Base-by-base conservation (phyloP, 2,329 filamentous ascomycete genomes). In the Cryphonectria japonica region DNA sequence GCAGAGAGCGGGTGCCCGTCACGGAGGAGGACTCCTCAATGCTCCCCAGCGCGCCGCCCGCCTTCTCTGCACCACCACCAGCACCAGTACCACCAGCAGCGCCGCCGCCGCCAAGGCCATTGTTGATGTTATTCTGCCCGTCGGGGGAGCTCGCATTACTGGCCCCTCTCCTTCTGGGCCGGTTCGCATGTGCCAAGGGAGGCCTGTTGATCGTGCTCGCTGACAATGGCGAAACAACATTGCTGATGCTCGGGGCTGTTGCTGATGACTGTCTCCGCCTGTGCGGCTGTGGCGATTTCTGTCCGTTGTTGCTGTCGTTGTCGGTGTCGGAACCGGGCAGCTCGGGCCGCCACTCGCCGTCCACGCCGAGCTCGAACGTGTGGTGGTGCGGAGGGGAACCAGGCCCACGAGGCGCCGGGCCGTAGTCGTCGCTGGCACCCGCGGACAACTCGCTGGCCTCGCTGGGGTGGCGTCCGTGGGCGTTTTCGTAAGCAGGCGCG, bases 361-460 rank as follows among this genome's bases (percentile, higher is more conserved):
- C 75, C 63, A 72, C 76, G 22, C 80, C 82, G 5, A 86, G 80
- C 72, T 86, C 84, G 2, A 79, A 79, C 6, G 78, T 74, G 0
- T 64, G 34, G 0, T 59, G 50, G 6, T n/a, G 19, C 22, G 32
- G 73, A 8, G 75, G 72, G 16, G 71, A 76, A 14, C 74, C 75
- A 11, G 74, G 59, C 0, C 69, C 71, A 14, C 61, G 71, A 46
- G 66, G 64, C 39, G 66, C 52, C 26, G 65, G 66, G 32, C 54
- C 75, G n/a, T 75, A 74, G 5, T 76, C 76, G 67, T 77, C 77
- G 60, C 80, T 81, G 59, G 46, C 46, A 9, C 81, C 81, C 5
- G 79, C 76, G 0, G 76, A 79, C 1, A 76, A 73, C 64, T 86
- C 84, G 60, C 84, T 86, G 6, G 81, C 79, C 72, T 84, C 81